phyloP scores from a whole-genome alignment of 345 rosid genomes.

The Salix exigua region DNA sequence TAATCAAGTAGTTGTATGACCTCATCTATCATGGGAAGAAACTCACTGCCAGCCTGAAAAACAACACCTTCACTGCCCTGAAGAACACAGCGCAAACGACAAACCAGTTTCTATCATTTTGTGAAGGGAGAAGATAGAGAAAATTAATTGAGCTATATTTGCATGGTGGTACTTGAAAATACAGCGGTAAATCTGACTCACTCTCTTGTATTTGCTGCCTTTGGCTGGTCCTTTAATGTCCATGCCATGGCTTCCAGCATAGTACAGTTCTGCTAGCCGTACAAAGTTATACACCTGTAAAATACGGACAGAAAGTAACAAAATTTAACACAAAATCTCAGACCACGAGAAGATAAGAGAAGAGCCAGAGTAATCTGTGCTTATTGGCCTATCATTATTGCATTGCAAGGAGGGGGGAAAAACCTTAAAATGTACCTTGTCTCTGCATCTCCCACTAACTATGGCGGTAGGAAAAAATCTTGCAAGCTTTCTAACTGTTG shows the following conservation, averaged over 20 bases:
- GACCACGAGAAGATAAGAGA: neutral
- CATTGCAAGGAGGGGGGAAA: neutral
- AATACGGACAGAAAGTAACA: neutral
- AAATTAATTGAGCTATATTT: slow-evolving; percentile 13
- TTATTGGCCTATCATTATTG: neutral
- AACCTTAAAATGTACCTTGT: slow-evolving; percentile 37
- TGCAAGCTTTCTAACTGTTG: slow-evolving; percentile 51
- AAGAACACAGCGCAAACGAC: neutral
- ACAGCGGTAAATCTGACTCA: slow-evolving; percentile 20
- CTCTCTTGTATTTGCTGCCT: slow-evolving; percentile 28
- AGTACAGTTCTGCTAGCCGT: slow-evolving; percentile 33
- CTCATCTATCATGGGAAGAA: slow-evolving; percentile 44
- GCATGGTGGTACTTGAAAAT: neutral
- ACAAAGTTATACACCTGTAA: slow-evolving; percentile 48
- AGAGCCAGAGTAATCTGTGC: neutral
- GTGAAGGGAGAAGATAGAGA: slow-evolving; percentile 2
- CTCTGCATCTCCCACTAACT: slow-evolving; percentile 60
- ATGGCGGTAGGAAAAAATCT: slow-evolving; percentile 58
- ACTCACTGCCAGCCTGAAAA: slow-evolving; percentile 51
- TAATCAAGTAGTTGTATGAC: slow-evolving; percentile 7
- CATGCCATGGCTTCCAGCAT: slow-evolving; percentile 70
- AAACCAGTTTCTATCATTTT: neutral
- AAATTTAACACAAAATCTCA: neutral
- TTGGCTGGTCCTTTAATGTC: slow-evolving; percentile 47
- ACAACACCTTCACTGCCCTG: slow-evolving; percentile 38